Base-by-base conservation (phyloP, 441 rosid species). In the Hura crepitans region DNA sequence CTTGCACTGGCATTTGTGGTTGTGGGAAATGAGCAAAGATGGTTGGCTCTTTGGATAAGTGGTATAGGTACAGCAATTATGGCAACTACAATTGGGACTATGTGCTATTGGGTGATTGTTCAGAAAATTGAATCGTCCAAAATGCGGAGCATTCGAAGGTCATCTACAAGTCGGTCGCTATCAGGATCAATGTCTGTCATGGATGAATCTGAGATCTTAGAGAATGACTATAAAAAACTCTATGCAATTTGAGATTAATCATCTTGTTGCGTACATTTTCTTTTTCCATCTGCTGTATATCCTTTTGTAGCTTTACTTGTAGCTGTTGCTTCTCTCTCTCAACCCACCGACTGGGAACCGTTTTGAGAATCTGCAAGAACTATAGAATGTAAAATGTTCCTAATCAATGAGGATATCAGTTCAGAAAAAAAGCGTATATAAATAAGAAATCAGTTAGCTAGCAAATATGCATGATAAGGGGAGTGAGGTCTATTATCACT, bases 1-100 rank as follows among this genome's bases (percentile, higher is more conserved):
- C 80, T 89, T 59, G 88, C 97, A 15, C 77, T 90, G 65, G 72
- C 98, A 17, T 92, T 81, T 65, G 86, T 87, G 55, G 97, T 95
- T 42, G 92, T 92, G n/a, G 97, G 98, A 33, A 72, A 77, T 25
- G 80, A 79, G 22, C 78, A 79, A 71, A 75, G 71, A 72, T 90
- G 93, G 87, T 82, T 96, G 57, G 97, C 97, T 23, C 58, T 82
- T 77, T 70, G 83, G 66, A 81, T 87, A 23, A 89, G 91, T 8
- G 85, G 65, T 12, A 73, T 87, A n/a, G 97, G 97, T 55, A 84
- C 84, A 25, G 77, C 86, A 28, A 89, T 84, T n/a, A 92, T 90
- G 95, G 72, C 82, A 7, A 81, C 93, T 27, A 87, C 89, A 8
- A 86, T 92, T 54, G 85, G 92, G 71, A 77, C 86, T 62, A 90